Percentiles rank a stretch among this genome's conserved stretches.
phyloP scores from a whole-genome alignment of 352 stramenopile genomes.

The Plasmopara muralis region DNA sequence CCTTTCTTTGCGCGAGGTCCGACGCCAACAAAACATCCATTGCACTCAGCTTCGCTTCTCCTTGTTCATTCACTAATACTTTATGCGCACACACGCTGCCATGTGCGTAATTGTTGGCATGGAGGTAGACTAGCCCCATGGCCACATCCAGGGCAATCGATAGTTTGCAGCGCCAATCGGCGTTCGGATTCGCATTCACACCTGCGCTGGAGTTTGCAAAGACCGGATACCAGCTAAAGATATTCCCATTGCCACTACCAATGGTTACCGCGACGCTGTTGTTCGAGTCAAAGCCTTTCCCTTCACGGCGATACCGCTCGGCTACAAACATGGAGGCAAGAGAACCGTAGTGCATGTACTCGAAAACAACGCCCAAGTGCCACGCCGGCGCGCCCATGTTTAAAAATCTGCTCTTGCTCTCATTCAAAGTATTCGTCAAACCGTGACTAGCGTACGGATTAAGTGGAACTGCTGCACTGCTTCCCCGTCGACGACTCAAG shows the following conservation, averaged over 20 bases:
- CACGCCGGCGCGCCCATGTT: conserved; percentile 35
- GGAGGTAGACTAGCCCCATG: conserved; percentile 74
- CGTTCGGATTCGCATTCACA: conserved; percentile 38
- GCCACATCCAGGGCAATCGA: conserved; percentile 72
- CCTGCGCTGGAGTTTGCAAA: conserved; percentile 26
- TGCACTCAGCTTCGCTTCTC: conserved; percentile 70
- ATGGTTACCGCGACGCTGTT: conserved; percentile 27
- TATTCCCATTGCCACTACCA: conserved; percentile 35
- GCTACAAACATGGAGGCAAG: conserved; percentile 51
- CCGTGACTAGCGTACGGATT: conserved; percentile 14
- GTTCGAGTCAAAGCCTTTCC: conserved; percentile 39
- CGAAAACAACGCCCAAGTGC: conserved; percentile 65
- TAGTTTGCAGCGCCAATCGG: conserved; percentile 64
- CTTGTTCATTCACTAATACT: conserved; percentile 65
- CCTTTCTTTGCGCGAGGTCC: conserved; percentile 8
- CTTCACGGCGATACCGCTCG: conserved; percentile 50
- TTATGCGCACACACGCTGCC: conserved; percentile 53
- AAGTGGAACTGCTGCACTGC: conserved; percentile 9
- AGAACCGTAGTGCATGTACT: conserved; percentile 68
- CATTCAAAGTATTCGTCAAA: conserved; percentile 19
- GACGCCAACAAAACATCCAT: conserved; percentile 49
- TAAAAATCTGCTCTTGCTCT: conserved; percentile 22
- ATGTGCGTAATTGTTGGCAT: conserved; percentile 54
- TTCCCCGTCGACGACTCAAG: conserved; percentile 23
- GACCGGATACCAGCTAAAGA: conserved; percentile 52